These are phyloP conservation scores for Erodium chrysanthum DNA, from an alignment of 441 rosid species.

Conservation along the genomic window DNA sequence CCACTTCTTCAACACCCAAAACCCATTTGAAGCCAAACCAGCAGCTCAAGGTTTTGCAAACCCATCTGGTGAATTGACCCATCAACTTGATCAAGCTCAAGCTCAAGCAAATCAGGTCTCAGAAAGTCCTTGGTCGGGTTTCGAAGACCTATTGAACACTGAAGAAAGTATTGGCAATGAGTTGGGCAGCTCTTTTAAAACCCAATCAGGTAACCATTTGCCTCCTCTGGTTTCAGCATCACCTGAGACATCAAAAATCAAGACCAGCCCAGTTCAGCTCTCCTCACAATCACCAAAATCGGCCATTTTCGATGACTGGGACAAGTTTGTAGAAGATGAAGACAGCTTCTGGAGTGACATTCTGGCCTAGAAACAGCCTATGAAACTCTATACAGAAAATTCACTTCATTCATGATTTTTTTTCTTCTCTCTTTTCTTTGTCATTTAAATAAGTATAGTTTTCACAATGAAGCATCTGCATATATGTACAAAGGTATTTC, in stretches of 20 bases:
- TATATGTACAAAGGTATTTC: not conserved
- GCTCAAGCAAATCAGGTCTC: too few relatives aligned
- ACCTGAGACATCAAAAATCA: conserved; percentile 28
- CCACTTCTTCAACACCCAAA: conserved; percentile 19
- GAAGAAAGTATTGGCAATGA: not conserved
- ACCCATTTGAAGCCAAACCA: conserved; percentile 15
- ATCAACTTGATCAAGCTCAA: too few relatives aligned
- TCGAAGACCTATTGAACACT: not conserved
- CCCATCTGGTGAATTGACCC: not conserved
- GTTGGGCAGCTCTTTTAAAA: not conserved
- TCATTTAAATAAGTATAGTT: not conserved
- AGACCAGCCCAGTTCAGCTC: conserved; percentile 13
- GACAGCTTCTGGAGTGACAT: conserved; percentile 46
- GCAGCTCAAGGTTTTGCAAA: conserved; percentile 7
- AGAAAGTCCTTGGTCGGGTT: too few relatives aligned
- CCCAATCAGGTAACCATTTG: conserved; percentile 21
- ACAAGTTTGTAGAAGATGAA: conserved; percentile 44
- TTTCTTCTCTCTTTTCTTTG: not conserved
- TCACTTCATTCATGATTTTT: conserved; percentile 8
- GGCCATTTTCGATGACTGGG: conserved; percentile 34
- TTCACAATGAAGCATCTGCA: not conserved
- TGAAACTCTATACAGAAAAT: not conserved
- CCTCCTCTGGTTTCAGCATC: conserved; percentile 37
- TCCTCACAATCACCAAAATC: conserved; percentile 19
- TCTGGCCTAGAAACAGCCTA: conserved; percentile 31